Evolutionary conservation across 352 stramenopile species (phyloP).

Genomic region (Pythium apleroticum): DNA sequence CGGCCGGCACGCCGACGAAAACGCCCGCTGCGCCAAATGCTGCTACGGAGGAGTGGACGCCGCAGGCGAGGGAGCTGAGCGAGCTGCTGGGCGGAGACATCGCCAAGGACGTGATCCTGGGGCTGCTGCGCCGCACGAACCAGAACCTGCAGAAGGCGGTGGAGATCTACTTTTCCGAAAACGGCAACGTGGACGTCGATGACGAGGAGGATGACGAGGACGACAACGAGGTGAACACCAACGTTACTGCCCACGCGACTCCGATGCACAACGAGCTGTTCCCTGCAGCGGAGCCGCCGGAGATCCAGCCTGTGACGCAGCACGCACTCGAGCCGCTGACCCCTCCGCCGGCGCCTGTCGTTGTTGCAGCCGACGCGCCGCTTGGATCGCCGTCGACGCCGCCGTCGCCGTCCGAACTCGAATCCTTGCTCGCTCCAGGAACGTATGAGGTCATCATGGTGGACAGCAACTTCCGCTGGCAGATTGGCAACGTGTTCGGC

Average conservation of each 20-base stretch:
- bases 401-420: constrained; percentile 30
- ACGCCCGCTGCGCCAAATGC: background rate
- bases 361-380: constrained; percentile 8
- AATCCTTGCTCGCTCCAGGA: constrained; percentile 54
- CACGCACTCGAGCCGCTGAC: constrained; percentile 59
- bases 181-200: constrained; percentile 34
- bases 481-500: constrained; percentile 84
- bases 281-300: constrained; percentile 33
- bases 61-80: constrained; percentile 54
- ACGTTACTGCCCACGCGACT: constrained; percentile 24
- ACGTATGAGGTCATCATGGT: constrained; percentile 85
- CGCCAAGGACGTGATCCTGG: constrained; percentile 48
- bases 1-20: background rate
- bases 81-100: constrained; percentile 77
- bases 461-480: constrained; percentile 74
- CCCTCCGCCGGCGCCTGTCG: constrained; percentile 24
- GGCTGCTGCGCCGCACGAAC: constrained; percentile 58
- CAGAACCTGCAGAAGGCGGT: constrained; percentile 77
- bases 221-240: constrained; percentile 24
- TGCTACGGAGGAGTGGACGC: constrained; percentile 31
- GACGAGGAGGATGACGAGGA: constrained; percentile 45
- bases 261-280: constrained; percentile 29
- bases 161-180: constrained; percentile 79
- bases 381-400: constrained; percentile 28
- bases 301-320: constrained; percentile 47